Percentiles rank a stretch among this genome's conserved stretches.
Conservation (phyloP, 768 basidiomycete genomes). For the Nidularia pulvinata region DNA sequence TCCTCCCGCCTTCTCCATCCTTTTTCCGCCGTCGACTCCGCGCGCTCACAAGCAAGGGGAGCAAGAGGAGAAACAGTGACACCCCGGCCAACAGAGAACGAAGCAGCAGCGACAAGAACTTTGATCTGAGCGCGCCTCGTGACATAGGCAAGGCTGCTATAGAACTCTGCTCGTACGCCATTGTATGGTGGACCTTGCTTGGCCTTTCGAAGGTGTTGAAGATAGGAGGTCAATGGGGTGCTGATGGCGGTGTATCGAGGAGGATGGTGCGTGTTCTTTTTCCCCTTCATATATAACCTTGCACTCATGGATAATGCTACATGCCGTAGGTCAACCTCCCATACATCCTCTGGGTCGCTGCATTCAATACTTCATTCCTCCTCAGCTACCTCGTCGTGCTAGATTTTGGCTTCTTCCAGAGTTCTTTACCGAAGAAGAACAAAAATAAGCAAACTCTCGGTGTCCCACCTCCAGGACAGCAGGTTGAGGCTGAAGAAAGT, state of each 20-base stretch:
- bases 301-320: neutral
- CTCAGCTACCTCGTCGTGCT: conserved; percentile 73
- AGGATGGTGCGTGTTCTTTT: conserved; percentile 33
- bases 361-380: conserved; percentile 87
- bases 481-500: conserved; percentile 2
- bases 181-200: conserved; percentile 77
- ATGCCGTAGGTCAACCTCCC: conserved; percentile 78
- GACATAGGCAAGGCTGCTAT: conserved; percentile 75
- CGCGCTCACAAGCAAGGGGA: conserved; percentile 6
- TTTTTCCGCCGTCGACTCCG: conserved; percentile 62
- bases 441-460: conserved; percentile 1
- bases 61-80: conserved; percentile 10
- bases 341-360: conserved; percentile 88
- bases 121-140: conserved; percentile 32
- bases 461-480: neutral
- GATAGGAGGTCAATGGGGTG: conserved; percentile 32
- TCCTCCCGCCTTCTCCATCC: conserved; percentile 78
- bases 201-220: conserved; percentile 30
- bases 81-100: neutral
- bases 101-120: conserved; percentile 6
- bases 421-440: conserved; percentile 21
- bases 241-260: conserved; percentile 37
- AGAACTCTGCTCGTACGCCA: conserved; percentile 74
- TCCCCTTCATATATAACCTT: neutral
- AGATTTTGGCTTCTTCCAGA: conserved; percentile 69